Evolutionary conservation across 768 basidiomycete species (phyloP).

Genomic region (Pleurotus cornucopiae): DNA sequence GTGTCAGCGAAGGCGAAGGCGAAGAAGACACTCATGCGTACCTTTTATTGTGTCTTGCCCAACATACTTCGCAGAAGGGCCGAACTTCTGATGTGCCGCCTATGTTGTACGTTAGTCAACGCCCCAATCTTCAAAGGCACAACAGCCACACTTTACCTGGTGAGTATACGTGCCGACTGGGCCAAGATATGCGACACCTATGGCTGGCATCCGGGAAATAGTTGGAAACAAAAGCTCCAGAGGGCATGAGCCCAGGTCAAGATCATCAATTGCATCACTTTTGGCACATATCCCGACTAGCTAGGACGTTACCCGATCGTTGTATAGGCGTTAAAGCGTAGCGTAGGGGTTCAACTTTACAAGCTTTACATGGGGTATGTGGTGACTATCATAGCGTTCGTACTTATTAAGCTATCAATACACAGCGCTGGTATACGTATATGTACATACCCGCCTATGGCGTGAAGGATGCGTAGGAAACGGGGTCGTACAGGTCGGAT

Average conservation of each 20-base stretch:
- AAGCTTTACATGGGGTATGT: too few species aligned
- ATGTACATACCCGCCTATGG: background rate
- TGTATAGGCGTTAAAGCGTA: background rate
- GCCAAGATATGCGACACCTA: slow-evolving; percentile 43
- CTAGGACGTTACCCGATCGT: background rate
- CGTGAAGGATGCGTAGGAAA: background rate
- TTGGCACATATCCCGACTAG: background rate
- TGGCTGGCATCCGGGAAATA: background rate
- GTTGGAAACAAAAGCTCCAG: background rate
- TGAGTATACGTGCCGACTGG: slow-evolving; percentile 59
- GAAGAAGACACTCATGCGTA: slow-evolving; percentile 22
- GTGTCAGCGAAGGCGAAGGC: background rate
- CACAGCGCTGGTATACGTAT: background rate
- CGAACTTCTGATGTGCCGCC: slow-evolving; percentile 46
- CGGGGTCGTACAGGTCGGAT: slow-evolving; percentile 4
- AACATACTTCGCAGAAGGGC: slow-evolving; percentile 37
- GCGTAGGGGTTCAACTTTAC: background rate
- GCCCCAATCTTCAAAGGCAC: too few species aligned
- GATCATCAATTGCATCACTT: background rate
- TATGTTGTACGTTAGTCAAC: slow-evolving; percentile 15
- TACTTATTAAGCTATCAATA: background rate
- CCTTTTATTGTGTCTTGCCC: slow-evolving; percentile 30
- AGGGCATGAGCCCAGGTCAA: background rate
- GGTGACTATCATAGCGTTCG: too few species aligned
- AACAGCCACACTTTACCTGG: slow-evolving; percentile 30